Conservation (phyloP, 1,139 yeast genomes). For the Lodderomyces beijingensis region DNA sequence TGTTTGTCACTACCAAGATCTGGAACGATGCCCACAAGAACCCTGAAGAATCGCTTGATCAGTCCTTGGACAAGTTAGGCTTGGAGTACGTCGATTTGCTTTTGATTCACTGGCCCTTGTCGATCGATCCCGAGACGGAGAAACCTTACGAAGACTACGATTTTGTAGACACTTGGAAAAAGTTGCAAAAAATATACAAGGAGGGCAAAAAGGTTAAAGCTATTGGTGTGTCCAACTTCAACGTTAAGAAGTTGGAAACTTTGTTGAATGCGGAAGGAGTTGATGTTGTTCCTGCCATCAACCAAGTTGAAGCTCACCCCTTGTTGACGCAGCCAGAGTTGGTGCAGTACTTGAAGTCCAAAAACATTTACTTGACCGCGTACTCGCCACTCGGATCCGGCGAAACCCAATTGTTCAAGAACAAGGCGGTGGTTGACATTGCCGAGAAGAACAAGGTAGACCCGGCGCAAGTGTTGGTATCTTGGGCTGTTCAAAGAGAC, state of each 20-base stretch:
- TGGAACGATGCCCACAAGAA: constrained; percentile 66
- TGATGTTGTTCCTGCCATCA: constrained; percentile 43
- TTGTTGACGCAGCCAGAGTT: constrained; percentile 51
- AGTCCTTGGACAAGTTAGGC: constrained; percentile 61
- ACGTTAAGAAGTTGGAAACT: constrained; percentile 40
- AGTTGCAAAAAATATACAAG: constrained; percentile 56
- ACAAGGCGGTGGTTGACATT: constrained; percentile 35
- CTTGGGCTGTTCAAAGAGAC: constrained; percentile 52
- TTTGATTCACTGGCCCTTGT: constrained; percentile 85
- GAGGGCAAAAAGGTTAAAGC: constrained; percentile 53
- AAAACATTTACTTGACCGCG: constrained; percentile 49
- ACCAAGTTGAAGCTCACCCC: constrained; percentile 62
- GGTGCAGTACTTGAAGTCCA: constrained; percentile 35
- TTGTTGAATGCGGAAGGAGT: constrained; percentile 44
- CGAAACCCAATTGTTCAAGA: constrained; percentile 49
- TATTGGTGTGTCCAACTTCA: constrained; percentile 61
- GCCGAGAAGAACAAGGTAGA: constrained; percentile 41
- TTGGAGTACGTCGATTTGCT: constrained; percentile 80
- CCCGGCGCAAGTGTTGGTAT: constrained; percentile 43
- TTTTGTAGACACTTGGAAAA: constrained; percentile 64
- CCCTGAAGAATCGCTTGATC: constrained; percentile 55
- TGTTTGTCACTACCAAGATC: constrained; percentile 77
- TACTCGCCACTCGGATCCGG: constrained; percentile 59
- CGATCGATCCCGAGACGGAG: constrained; percentile 33
- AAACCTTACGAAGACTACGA: constrained; percentile 41